Percentiles rank a stretch among this genome's conserved stretches.
Evolutionary conservation across 164 flowering plant genomes (phyloP).

Genomic region (Berberis vulgaris): DNA sequence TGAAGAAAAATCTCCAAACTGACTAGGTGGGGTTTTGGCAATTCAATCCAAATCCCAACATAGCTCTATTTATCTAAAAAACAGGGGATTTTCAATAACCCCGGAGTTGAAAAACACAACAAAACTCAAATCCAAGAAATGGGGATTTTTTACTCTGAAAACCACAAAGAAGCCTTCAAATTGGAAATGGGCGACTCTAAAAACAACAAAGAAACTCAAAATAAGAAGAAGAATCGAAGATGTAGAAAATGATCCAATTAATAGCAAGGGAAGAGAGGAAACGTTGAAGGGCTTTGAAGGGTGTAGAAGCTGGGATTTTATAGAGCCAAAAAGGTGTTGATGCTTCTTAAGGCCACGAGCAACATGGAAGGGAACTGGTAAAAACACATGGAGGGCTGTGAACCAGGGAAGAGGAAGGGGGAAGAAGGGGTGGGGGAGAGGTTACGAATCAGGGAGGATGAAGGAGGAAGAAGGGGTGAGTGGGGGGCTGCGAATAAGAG

Average conservation of each 20-base stretch:
- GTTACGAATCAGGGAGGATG: too few relatives aligned
- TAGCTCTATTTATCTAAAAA: background rate
- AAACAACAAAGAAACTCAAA: slow-evolving; percentile 4
- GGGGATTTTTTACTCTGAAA: background rate
- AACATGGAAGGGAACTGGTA: too few relatives aligned
- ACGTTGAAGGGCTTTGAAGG: slow-evolving; percentile 40
- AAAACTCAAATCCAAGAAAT: background rate
- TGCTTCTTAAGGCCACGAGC: too few relatives aligned
- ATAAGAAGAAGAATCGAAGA: background rate
- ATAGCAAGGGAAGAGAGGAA: slow-evolving; percentile 11
- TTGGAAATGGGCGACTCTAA: slow-evolving; percentile 8
- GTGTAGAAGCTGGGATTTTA: slow-evolving; percentile 27
- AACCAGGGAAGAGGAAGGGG: too few relatives aligned
- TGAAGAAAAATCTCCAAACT: too few relatives aligned
- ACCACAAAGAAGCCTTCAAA: slow-evolving; percentile 1
- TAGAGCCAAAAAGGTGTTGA: slow-evolving; percentile 24
- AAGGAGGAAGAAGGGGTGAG: too few relatives aligned
- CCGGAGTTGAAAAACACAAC: too few relatives aligned
- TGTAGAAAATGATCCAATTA: slow-evolving; percentile 5
- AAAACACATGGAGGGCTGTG: too few relatives aligned
- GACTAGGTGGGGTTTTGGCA: too few relatives aligned
- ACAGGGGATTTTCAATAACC: background rate
- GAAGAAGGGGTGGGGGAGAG: too few relatives aligned
- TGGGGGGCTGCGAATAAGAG: too few relatives aligned
- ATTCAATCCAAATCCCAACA: too few relatives aligned